These are phyloP conservation scores for Amniculicola lignicola DNA, from an alignment of 495 filamentous ascomycete species.

Conservation along the genomic window DNA sequence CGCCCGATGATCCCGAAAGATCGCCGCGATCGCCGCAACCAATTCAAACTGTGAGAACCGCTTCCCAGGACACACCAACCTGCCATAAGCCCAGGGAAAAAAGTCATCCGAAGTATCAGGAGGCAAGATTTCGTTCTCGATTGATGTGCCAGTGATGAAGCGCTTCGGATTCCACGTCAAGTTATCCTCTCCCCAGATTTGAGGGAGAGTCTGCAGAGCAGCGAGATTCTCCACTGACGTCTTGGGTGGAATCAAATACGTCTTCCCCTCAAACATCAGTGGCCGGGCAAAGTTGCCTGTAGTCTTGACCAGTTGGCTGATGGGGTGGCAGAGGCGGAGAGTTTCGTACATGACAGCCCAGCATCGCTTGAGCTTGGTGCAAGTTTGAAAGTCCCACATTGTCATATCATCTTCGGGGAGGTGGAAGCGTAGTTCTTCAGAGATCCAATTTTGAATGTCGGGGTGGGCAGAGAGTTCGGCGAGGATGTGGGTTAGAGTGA, in stretches of 20 bases:
- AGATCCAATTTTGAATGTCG: conserved; percentile 35
- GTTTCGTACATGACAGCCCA: conserved; percentile 24
- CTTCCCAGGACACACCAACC: conserved; percentile 23
- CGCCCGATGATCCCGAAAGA: conserved; percentile 18
- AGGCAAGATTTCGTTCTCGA: conserved; percentile 4
- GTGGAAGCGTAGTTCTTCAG: conserved; percentile 29
- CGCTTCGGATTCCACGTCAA: conserved; percentile 19
- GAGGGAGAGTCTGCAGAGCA: conserved; percentile 17
- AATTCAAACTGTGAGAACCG: conserved; percentile 28
- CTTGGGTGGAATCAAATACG: conserved; percentile 7
- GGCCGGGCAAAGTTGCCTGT: background rate
- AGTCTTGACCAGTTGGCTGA: conserved; percentile 13
- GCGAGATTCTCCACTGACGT: conserved; percentile 11
- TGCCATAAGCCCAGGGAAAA: conserved; percentile 16
- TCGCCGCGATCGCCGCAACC: conserved; percentile 5
- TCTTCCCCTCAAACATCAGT: background rate
- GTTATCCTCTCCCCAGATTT: conserved; percentile 17
- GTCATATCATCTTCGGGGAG: background rate
- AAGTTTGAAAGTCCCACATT: conserved; percentile 10
- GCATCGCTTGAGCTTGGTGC: conserved; percentile 26
- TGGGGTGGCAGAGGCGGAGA: conserved; percentile 23
- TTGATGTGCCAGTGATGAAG: conserved; percentile 1
- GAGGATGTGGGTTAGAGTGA: conserved; percentile 21
- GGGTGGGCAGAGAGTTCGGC: conserved; percentile 26
- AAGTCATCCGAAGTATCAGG: background rate